These are phyloP conservation scores for Aspergillus ustus DNA, from an alignment of 2,329 filamentous ascomycete genomes.

Conservation along the genomic window DNA sequence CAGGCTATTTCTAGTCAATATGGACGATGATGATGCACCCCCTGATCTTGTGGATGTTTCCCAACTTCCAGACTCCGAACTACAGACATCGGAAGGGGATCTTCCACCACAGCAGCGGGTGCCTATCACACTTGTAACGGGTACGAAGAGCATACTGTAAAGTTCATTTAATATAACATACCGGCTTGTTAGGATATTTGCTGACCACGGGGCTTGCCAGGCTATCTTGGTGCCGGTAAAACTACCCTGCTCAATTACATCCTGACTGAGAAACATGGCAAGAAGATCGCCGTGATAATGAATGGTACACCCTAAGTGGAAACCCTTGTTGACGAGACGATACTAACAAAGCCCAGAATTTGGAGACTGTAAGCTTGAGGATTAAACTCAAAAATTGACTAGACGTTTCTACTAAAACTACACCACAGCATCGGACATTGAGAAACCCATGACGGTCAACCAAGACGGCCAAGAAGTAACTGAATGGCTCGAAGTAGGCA, in stretches of 20 bases:
- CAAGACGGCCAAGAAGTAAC: constrained; percentile 81
- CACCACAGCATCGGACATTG: constrained; percentile 79
- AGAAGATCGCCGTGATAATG: constrained; percentile 96
- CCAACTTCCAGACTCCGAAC: constrained; percentile 32
- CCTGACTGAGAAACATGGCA: constrained; percentile 89
- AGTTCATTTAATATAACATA: constrained; percentile 4
- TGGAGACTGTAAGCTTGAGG: constrained; percentile 68
- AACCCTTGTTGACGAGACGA: not conserved
- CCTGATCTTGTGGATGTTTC: constrained; percentile 50
- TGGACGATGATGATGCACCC: constrained; percentile 51
- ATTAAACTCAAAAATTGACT: not conserved
- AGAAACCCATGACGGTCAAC: constrained; percentile 91
- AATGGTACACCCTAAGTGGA: constrained; percentile 65
- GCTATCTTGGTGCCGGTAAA: constrained; percentile 94
- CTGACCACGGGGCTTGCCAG: constrained; percentile 49
- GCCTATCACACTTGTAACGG: constrained; percentile 57
- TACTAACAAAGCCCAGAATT: constrained; percentile 63
- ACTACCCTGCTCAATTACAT: constrained; percentile 97
- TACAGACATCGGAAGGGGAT: constrained; percentile 31
- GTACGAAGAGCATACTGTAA: constrained; percentile 34
- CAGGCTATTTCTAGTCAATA: constrained; percentile 6
- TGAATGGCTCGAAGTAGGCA: constrained; percentile 95
- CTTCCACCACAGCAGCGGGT: constrained; percentile 44
- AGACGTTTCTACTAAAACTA: constrained; percentile 10
- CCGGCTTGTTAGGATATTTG: not conserved